Percentiles rank a stretch among this genome's conserved stretches.
Conservation (phyloP, 768 basidiomycete species). For the Auriscalpium orientale region DNA sequence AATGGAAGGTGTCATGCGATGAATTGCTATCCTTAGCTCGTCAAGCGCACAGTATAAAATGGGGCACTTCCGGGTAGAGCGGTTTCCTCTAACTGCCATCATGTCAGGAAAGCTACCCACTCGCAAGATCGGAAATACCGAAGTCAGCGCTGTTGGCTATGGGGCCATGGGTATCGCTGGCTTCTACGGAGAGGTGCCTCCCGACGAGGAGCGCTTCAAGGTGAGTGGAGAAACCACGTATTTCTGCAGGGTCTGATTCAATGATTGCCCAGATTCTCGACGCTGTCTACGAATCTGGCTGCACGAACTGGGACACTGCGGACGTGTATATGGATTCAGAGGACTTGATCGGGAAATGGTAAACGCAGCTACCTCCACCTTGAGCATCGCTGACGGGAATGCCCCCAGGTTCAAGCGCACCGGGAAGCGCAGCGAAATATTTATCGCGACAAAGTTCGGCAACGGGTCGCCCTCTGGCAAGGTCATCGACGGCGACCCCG, state of each 20-base stretch:
- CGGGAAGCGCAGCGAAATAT: slow-evolving; percentile 43
- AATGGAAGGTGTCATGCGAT: too few relatives aligned
- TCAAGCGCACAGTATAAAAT: too few relatives aligned
- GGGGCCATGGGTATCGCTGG: slow-evolving; percentile 53
- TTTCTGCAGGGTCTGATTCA: neutral
- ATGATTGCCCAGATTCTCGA: slow-evolving; percentile 32
- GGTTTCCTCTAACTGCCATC: neutral
- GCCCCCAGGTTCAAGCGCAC: slow-evolving; percentile 44
- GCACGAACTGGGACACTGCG: slow-evolving; percentile 41
- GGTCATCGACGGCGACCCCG: slow-evolving; percentile 19
- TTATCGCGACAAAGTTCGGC: slow-evolving; percentile 35
- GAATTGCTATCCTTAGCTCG: too few relatives aligned
- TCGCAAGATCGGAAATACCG: slow-evolving; percentile 37
- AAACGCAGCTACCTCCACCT: neutral
- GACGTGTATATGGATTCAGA: slow-evolving; percentile 35
- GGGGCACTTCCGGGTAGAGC: too few relatives aligned
- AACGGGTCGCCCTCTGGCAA: slow-evolving; percentile 7
- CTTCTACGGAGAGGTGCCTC: slow-evolving; percentile 34
- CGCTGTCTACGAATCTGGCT: slow-evolving; percentile 31
- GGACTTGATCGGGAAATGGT: slow-evolving; percentile 40
- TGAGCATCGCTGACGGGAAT: neutral
- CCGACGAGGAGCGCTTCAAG: slow-evolving; percentile 55
- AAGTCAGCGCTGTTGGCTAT: slow-evolving; percentile 47
- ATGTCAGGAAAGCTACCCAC: slow-evolving; percentile 22
- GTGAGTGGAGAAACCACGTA: slow-evolving; percentile 9